These are phyloP conservation scores for Lycium ferocissimum DNA, from an alignment of 257 asterid genomes.

Conservation along the genomic window DNA sequence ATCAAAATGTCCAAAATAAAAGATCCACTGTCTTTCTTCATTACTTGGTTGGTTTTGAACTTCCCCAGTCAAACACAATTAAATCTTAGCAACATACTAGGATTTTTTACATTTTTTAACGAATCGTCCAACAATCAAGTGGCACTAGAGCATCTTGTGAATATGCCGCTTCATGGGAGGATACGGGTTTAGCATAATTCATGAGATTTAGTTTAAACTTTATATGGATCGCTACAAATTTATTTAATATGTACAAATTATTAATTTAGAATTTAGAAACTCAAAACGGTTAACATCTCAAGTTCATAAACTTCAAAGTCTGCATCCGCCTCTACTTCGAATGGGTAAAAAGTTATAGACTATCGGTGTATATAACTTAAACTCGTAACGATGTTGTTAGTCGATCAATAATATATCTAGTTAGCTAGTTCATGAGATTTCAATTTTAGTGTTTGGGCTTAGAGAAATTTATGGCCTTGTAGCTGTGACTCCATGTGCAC, in stretches of 20 bases:
- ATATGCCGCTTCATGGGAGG: not conserved
- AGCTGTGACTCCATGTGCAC: conserved; percentile 16
- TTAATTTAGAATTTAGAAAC: too few species aligned
- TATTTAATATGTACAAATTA: too few species aligned
- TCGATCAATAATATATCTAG: not conserved
- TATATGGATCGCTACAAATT: too few species aligned
- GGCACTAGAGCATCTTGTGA: conserved; percentile 33
- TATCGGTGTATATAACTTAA: not conserved
- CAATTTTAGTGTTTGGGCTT: not conserved
- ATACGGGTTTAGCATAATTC: too few species aligned
- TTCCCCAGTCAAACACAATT: not conserved
- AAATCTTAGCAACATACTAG: not conserved
- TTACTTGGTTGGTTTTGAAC: not conserved
- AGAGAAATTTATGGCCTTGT: not conserved
- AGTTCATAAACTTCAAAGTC: too few species aligned
- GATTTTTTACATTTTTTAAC: not conserved
- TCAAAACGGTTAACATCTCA: too few species aligned
- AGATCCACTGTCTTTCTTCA: not conserved
- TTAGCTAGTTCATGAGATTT: not conserved
- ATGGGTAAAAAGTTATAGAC: not conserved
- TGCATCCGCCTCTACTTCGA: too few species aligned
- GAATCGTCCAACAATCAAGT: conserved; percentile 13
- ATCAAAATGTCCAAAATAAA: conserved; percentile 15
- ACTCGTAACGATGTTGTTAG: not conserved
- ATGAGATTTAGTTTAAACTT: too few species aligned